These are phyloP conservation scores for Fusarium redolens DNA, from an alignment of 2,329 filamentous ascomycete genomes.

Conservation along the genomic window DNA sequence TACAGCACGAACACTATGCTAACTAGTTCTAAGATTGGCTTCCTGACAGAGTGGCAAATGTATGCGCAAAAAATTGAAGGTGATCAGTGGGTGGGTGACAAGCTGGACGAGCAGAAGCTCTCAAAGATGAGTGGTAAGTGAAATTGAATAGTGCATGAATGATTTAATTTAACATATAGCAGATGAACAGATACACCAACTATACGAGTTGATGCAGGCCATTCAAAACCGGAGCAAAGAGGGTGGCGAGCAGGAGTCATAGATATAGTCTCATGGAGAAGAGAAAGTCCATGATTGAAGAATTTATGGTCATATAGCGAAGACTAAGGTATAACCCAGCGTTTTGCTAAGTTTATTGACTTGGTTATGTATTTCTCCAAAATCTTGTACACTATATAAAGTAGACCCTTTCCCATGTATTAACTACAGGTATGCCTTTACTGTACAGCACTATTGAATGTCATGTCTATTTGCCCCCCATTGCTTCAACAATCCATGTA, in stretches of 20 bases:
- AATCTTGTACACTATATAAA: conserved; percentile 26
- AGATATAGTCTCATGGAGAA: conserved; percentile 21
- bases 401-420: conserved; percentile 24
- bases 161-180: not conserved
- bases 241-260: conserved; percentile 44
- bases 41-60: conserved; percentile 94
- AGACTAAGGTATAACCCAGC: not conserved
- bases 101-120: conserved; percentile 83
- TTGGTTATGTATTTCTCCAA: not conserved
- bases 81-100: conserved; percentile 84
- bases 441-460: not conserved
- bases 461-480: conserved; percentile 49
- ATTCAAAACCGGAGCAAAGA: conserved; percentile 63
- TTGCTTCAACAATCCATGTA: conserved; percentile 67
- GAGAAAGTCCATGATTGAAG: conserved; percentile 7
- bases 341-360: not conserved
- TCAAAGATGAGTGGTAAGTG: conserved; percentile 91
- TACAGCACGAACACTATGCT: not conserved
- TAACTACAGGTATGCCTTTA: conserved; percentile 3
- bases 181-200: conserved; percentile 93
- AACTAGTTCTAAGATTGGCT: conserved; percentile 76
- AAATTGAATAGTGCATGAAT: not conserved
- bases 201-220: conserved; percentile 93
- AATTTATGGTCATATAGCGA: not conserved
- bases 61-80: conserved; percentile 95